phyloP scores from a whole-genome alignment of 345 rosid genomes.

The Pugionium dolabratum region DNA sequence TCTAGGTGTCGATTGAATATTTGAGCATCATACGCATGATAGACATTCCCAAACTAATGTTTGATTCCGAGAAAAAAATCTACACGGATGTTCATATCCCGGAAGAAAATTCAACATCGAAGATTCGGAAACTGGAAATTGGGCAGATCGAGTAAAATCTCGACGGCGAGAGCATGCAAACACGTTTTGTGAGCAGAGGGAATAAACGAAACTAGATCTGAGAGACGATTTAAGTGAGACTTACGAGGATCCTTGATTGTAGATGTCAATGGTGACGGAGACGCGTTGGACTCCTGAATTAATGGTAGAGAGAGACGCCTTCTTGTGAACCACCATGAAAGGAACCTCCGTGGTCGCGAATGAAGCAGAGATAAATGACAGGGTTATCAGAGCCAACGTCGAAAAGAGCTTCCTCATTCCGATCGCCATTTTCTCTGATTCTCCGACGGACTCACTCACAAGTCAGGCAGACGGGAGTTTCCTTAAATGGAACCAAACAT shows the following conservation, averaged over 20 bases:
- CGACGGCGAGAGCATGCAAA: background rate
- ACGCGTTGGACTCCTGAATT: constrained; percentile 80
- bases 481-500: too few species aligned
- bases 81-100: too few species aligned
- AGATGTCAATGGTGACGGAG: constrained; percentile 72
- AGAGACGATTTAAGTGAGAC: constrained; percentile 25
- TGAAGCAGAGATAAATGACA: constrained; percentile 46
- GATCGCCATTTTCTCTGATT: constrained; percentile 10
- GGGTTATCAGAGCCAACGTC: constrained; percentile 38
- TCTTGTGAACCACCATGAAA: constrained; percentile 86
- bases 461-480: background rate
- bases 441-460: constrained; percentile 16
- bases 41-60: too few species aligned
- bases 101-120: too few species aligned
- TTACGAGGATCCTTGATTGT: constrained; percentile 85
- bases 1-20: too few species aligned
- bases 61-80: too few species aligned
- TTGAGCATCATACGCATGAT: too few species aligned
- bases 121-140: too few species aligned
- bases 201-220: background rate
- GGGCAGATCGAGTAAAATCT: background rate
- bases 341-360: constrained; percentile 63
- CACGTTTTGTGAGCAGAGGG: background rate
- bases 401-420: constrained; percentile 32
- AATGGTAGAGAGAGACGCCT: constrained; percentile 65